Percentiles rank a stretch among this genome's conserved stretches.
Evolutionary conservation across 208 protist genomes (phyloP).

Genomic region (Leishmania turanica): DNA sequence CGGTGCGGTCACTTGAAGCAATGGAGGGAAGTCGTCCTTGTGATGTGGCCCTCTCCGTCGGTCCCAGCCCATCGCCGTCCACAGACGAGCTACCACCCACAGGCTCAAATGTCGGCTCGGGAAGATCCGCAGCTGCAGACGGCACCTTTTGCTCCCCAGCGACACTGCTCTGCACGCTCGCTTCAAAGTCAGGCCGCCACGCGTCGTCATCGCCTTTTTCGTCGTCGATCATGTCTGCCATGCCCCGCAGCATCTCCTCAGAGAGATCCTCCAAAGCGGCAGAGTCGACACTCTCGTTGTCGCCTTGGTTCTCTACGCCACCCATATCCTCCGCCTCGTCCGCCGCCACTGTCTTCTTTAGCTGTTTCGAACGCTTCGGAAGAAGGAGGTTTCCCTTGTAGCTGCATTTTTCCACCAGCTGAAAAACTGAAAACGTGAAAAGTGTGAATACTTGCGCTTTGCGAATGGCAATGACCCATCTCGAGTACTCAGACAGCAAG

Average conservation of each 20-base stretch:
- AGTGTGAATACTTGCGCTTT: slow-evolving; percentile 59
- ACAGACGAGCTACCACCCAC: not conserved
- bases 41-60: slow-evolving; percentile 21
- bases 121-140: not conserved
- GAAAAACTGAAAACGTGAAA: slow-evolving; percentile 77
- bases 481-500: slow-evolving; percentile 49
- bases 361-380: slow-evolving; percentile 48
- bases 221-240: slow-evolving; percentile 48
- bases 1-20: slow-evolving; percentile 39
- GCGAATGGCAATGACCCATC: slow-evolving; percentile 35
- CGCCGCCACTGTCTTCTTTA: slow-evolving; percentile 2
- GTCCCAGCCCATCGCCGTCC: slow-evolving; percentile 9
- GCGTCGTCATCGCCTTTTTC: slow-evolving; percentile 15
- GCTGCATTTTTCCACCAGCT: slow-evolving; percentile 87
- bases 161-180: not conserved
- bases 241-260: slow-evolving; percentile 33
- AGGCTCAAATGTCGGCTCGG: slow-evolving; percentile 9
- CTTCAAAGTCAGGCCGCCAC: not conserved
- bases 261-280: slow-evolving; percentile 33
- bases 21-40: slow-evolving; percentile 34
- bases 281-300: slow-evolving; percentile 42
- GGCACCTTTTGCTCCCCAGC: not conserved
- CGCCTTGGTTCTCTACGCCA: slow-evolving; percentile 21
- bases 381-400: slow-evolving; percentile 77
- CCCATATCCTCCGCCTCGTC: slow-evolving; percentile 25